Base-by-base conservation (phyloP, 148 eudicot species). In the Cornus suecica region DNA sequence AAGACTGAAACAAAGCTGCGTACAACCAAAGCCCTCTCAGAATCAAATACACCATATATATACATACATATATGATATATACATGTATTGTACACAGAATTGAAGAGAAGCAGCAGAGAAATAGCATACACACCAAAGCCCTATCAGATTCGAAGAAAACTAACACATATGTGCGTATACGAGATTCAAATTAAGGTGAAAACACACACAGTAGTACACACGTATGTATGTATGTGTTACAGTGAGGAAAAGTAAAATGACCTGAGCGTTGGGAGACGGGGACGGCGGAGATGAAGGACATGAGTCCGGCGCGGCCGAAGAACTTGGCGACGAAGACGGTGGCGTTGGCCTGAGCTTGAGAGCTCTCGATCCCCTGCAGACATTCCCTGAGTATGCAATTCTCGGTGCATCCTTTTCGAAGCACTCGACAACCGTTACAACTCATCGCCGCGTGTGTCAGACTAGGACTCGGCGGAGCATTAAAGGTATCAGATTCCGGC, bases 281-380 rank as follows among this genome's bases (percentile, higher is more conserved):
- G 28, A 86, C 88, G 20, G 82, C 63, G 26, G 88, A 78, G 31
- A 86, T 73, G 75, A 86, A 83, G 66, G 88, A 83, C 76, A 86
- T 78, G 80, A 86, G 88, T 31, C 86, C 84, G 10, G 88, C 86
- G 1, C 88, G 86, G 32, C 88, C 88, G 30, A 86, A 86, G 76
- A 83, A 86, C 66, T 86, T 86, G 73, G 88, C 86, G 29, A 86
- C 86, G 63, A 86, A 86, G 28, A 86, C 65, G 32, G 88, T 86
- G 65, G 88, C 88, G 69, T 82, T 72, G 20, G 84, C 80, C 32
- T 86, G 88, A 25, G 88, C 84, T 66, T 78, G 86, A 42, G 88
- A 66, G 67, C 63, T 71, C 1, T 86, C 86, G 2, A 83, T 75
- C 23, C 80, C 73, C 5, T 65, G 62, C 16, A 86, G 66, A 22